Conservation (phyloP, 257 asterid species). For the Mitragyna speciosa region DNA sequence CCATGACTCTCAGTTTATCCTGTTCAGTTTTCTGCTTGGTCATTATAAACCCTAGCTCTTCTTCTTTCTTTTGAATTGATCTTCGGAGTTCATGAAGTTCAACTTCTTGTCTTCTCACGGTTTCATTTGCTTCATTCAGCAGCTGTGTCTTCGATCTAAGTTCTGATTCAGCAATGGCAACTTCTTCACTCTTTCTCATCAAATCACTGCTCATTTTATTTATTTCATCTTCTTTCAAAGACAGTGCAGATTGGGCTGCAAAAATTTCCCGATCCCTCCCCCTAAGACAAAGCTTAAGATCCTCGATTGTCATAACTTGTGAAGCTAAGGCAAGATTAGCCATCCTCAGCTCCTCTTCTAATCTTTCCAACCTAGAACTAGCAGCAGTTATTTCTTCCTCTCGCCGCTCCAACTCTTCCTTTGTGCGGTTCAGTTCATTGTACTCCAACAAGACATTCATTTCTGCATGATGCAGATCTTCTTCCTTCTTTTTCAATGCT, state of each 20-base stretch:
- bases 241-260: slow-evolving; percentile 44
- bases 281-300: slow-evolving; percentile 52
- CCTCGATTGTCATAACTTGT: slow-evolving; percentile 58
- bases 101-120: slow-evolving; percentile 60
- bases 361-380: slow-evolving; percentile 50
- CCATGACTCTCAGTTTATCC: slow-evolving; percentile 52
- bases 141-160: slow-evolving; percentile 57
- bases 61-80: slow-evolving; percentile 59
- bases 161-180: slow-evolving; percentile 51
- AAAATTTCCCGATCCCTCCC: slow-evolving; percentile 61
- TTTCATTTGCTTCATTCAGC: slow-evolving; percentile 59
- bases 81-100: slow-evolving; percentile 62
- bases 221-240: slow-evolving; percentile 59
- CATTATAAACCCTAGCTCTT: slow-evolving; percentile 44
- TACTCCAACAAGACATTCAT: slow-evolving; percentile 48
- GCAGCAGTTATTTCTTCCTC: slow-evolving; percentile 54
- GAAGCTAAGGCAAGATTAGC: slow-evolving; percentile 63
- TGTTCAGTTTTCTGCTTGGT: slow-evolving; percentile 45
- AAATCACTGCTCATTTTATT: slow-evolving; percentile 49
- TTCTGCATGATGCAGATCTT: slow-evolving; percentile 73
- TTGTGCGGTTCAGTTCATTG: slow-evolving; percentile 47
- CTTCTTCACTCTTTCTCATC: slow-evolving; percentile 58
- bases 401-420: slow-evolving; percentile 53
- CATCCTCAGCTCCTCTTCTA: slow-evolving; percentile 65
- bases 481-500: slow-evolving; percentile 78